Base-by-base conservation (phyloP, 208 protist species). In the Phytomonas francai region DNA sequence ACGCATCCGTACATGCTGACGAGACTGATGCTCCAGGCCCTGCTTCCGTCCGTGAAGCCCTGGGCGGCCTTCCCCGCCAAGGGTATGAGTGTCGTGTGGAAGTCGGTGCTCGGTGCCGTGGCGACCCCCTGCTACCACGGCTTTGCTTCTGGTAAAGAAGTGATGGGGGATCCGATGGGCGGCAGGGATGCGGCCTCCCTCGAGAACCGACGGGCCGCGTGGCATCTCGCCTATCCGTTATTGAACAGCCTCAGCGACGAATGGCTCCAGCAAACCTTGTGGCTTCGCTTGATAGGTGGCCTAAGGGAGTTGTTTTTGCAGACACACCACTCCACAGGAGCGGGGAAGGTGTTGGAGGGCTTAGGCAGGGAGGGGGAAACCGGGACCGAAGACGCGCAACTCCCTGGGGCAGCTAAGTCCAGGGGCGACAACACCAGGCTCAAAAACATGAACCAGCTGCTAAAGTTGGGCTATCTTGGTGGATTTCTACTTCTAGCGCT, bases 91-190 rank as follows among this genome's bases (percentile, higher is more conserved):
- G 61, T 80, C 36, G 8, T 84, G 63, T 84, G 74, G 74, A 61
- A 59, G 60, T 72, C 79, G 33, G 76, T 72, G 65, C 16, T 71
- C 0, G 62, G 79, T 34, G 70, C 69, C 31, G 70, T 84, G 31
- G 71, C 67, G 6, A 33, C 33, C 39, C 72, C 77, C 4, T 68
- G 64, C 31, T 8, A 65, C 22, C 5, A 39, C 4, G 9, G 27
- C 11, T 65, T 65, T 36, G 61, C 58, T 3, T 31, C 31, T 36
- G 12, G 9, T n/a, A 49, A 49, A 1, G 14, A 3, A 1, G 39
- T 49, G 39, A 12, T 2, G 14, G 39, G 14, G 6, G 39, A 49
- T 22, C 7, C 4, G 39, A 12, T 1, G 39, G 12, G 12, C 16
- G 39, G 14, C 12, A 49, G 2, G 39, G 39, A 3, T 49, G 14